Evolutionary conservation across 2,329 filamentous ascomycete genomes (phyloP), one percentile per base, ranked within the genome.

Genomic region (Aspergillus piperis): DNA sequence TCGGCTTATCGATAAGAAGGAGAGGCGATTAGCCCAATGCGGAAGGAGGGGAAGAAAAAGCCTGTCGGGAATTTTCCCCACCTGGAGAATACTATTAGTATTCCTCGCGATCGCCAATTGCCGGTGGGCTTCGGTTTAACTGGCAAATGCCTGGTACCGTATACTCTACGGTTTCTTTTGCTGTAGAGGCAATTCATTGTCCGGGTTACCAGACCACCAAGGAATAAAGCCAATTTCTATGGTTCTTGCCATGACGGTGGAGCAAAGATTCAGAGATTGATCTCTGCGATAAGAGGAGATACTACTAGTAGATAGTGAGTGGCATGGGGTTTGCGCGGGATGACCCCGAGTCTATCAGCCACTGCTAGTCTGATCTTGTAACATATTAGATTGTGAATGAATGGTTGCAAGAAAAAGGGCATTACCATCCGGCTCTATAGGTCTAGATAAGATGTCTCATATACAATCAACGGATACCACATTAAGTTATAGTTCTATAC

Each of bases 1-100:
- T 13, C 15, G 47, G 23, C 67, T 70, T 71, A 71, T 71, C 68
- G 68, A 71, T 71, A 71, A 70, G 65, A 49, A 32, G 55, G 50
- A 32, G 55, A 53, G 41, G 52, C 56, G 49, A 58, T 63, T 64
- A 62, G 58, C 60, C 25, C 47, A n/a, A 50, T 50, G 25, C 47
- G 47, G 47, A 50, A 50, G 47, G 47, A 50, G 47, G 47, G 47
- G 47, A 27, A 50, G 47, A 27, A 50, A 30, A 49, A 25, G 11
- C 44, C 44, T 27, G 44, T 27, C 44, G 41, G 41, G 21, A 36
- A 36, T 15, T 44, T 36, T 44, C 41, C 41, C 41, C 41, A 44
- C 41, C 41, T 44, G 41, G 41, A 44, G 41, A 13, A 23, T 44
- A 25, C 23, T 7, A 25, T 25, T 25, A 27, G 7, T 27, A 27